Conservation (phyloP, 345 rosid genomes). For the Hypericum androsaemum region DNA sequence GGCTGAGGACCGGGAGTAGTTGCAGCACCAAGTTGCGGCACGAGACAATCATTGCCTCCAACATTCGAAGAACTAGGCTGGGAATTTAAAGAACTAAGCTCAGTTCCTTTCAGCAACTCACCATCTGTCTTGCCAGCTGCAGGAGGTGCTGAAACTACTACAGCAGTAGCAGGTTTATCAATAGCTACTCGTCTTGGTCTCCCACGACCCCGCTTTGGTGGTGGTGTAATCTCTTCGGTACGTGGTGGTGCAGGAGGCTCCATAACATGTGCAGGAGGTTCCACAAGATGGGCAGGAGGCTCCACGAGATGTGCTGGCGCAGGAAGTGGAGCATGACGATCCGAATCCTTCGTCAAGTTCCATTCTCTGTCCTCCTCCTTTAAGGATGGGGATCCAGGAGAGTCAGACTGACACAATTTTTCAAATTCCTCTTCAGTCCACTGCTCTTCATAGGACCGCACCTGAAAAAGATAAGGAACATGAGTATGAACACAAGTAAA, state of each 20-base stretch:
- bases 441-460: slow-evolving; percentile 88
- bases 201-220: slow-evolving; percentile 88
- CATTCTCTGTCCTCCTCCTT: slow-evolving; percentile 40
- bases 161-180: slow-evolving; percentile 35
- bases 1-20: slow-evolving; percentile 21
- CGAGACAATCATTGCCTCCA: slow-evolving; percentile 13
- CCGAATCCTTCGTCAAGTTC: slow-evolving; percentile 34
- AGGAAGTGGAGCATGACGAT: slow-evolving; percentile 17
- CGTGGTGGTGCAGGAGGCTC: slow-evolving; percentile 27
- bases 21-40: slow-evolving; percentile 19
- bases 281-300: not conserved
- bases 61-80: slow-evolving; percentile 16
- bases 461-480: slow-evolving; percentile 25
- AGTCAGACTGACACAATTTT: slow-evolving; percentile 71
- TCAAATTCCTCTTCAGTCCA: slow-evolving; percentile 95
- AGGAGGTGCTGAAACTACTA: slow-evolving; percentile 21
- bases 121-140: slow-evolving; percentile 26
- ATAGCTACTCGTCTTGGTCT: slow-evolving; percentile 61
- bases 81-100: slow-evolving; percentile 22
- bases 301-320: slow-evolving; percentile 1
- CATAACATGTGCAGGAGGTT: slow-evolving; percentile 4
- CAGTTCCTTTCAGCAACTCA: slow-evolving; percentile 27
- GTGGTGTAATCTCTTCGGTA: slow-evolving; percentile 52
- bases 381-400: slow-evolving; percentile 54
- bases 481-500: slow-evolving; percentile 4